These are phyloP conservation scores for Mucor lusitanicus DNA, from an alignment of 371 early-diverging fungal genomes.

Conservation along the genomic window DNA sequence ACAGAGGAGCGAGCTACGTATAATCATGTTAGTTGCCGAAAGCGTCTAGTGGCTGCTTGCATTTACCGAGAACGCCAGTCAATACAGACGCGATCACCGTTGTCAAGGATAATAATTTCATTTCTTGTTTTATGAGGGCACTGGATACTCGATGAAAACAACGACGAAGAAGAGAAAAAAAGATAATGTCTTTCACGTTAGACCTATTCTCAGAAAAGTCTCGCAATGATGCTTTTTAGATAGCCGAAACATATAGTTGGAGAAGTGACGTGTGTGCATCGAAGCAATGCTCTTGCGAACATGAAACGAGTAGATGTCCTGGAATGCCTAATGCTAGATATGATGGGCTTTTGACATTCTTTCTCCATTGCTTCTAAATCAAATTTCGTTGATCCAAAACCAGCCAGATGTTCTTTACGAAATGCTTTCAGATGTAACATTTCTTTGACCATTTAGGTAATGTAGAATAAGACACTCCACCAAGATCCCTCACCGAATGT, in stretches of 20 bases:
- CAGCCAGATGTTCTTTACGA: neutral
- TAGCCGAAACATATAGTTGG: neutral
- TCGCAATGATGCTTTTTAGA: constrained; percentile 5
- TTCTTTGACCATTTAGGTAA: too few species aligned
- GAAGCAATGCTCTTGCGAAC: neutral
- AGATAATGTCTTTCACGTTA: neutral
- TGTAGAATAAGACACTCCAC: too few species aligned
- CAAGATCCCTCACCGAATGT: too few species aligned
- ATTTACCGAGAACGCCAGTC: constrained; percentile 23
- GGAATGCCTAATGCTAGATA: neutral
- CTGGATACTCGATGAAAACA: neutral
- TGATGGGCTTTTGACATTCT: neutral
- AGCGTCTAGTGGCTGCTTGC: neutral
- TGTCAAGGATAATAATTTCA: constrained; percentile 27
- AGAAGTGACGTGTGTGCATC: neutral
- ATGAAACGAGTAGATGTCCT: neutral
- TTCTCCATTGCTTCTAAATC: too few species aligned
- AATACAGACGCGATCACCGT: constrained; percentile 25
- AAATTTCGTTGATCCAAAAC: too few species aligned
- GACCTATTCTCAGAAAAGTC: neutral
- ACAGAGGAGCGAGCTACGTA: constrained; percentile 31
- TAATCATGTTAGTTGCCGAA: neutral
- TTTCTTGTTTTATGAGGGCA: constrained; percentile 10
- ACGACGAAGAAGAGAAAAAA: constrained; percentile 7
- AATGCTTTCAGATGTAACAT: neutral